phyloP scores from a whole-genome alignment of 257 asterid genomes.

The Fraxinus pennsylvanica region DNA sequence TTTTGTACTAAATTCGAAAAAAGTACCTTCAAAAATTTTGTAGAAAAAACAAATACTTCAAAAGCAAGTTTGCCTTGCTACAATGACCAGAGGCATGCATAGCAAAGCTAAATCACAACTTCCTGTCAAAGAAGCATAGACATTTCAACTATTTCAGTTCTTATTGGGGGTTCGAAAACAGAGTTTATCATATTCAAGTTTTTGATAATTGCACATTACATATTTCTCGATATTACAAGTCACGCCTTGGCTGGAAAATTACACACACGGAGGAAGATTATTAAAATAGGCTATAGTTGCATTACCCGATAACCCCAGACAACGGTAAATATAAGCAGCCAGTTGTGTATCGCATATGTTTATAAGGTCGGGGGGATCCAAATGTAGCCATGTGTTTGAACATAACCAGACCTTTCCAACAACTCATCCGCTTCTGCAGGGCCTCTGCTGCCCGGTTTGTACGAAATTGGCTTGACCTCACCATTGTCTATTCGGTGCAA shows the following conservation, averaged over 20 bases:
- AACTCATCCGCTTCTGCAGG: conserved; percentile 86
- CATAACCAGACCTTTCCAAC: conserved; percentile 65
- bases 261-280: background rate
- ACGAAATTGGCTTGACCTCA: conserved; percentile 66
- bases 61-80: too few relatives aligned
- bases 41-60: too few relatives aligned
- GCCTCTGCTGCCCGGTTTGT: conserved; percentile 88
- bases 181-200: background rate
- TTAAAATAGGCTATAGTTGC: background rate
- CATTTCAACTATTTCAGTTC: background rate
- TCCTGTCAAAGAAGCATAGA: background rate
- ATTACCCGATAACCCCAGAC: background rate
- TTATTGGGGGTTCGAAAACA: background rate
- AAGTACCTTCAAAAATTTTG: too few relatives aligned
- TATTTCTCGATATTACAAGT: background rate
- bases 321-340: background rate
- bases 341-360: background rate
- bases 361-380: conserved; percentile 90
- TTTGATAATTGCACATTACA: background rate
- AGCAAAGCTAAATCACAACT: background rate
- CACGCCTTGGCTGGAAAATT: background rate
- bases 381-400: conserved; percentile 88
- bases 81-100: background rate
- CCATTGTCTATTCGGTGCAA: conserved; percentile 85
- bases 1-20: too few relatives aligned